Evolutionary conservation across 441 rosid species (phyloP).

Genomic region (Gossypium lobatum): DNA sequence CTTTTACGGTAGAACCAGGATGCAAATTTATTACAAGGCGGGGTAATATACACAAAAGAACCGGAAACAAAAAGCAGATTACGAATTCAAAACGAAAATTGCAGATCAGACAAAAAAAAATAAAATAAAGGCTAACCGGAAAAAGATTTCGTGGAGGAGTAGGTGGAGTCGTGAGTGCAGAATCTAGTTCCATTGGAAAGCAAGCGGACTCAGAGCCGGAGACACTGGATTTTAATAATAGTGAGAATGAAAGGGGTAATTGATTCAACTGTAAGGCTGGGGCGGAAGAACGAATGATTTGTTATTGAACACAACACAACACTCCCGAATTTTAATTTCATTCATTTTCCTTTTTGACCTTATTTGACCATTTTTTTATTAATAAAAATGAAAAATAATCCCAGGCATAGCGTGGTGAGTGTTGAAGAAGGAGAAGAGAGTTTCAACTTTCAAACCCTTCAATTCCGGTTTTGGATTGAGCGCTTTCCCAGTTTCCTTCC

Average conservation of each 20-base stretch:
- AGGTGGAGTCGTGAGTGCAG: slow-evolving; percentile 28
- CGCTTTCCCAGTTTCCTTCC: background rate
- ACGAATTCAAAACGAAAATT: background rate
- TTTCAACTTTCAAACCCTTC: background rate
- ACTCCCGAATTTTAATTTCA: background rate
- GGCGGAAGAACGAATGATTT: background rate
- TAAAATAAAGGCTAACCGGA: slow-evolving; percentile 28
- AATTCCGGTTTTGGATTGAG: background rate
- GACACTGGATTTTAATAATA: background rate
- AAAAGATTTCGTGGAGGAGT: slow-evolving; percentile 36
- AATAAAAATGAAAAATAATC: background rate
- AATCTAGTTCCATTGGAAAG: slow-evolving; percentile 39
- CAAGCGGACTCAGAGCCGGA: background rate
- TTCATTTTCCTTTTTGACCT: background rate
- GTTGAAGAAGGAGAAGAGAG: background rate
- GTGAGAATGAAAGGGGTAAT: background rate
- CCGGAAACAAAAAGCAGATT: background rate
- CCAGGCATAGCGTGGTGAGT: background rate
- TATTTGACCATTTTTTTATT: background rate
- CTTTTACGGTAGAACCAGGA: background rate
- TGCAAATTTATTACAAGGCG: background rate
- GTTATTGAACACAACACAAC: background rate
- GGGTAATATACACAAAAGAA: background rate
- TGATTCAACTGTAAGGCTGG: background rate
- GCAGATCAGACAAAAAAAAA: background rate